Evolutionary conservation across 306 rosid species (phyloP), one percentile per base, ranked within the genome.

Genomic region (Morella rubra): DNA sequence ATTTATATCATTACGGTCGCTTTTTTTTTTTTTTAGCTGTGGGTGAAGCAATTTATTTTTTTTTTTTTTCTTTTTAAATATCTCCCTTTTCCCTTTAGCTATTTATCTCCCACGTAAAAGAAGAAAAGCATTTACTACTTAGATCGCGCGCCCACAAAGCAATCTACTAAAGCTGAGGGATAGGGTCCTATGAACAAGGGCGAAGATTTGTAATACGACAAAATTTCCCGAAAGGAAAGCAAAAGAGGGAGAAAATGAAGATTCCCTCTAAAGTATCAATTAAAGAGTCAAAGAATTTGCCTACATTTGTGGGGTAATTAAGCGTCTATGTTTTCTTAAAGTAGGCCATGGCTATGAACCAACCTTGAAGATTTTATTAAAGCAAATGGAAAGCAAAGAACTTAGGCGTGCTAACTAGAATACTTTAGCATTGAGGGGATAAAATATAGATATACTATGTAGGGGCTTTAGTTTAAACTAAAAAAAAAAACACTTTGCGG

Each of bases 181-280:
- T 27, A 44, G 37, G 32, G 32, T 1, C 32, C 32, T 27, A 1
- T 27, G 22, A 19, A 66, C 46, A 37, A 44, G 47, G 18, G 37
- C 51, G 42, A 41, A 49, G 75, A 58, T 8, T 27, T 65, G 45
- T 69, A 65, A 54, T 37, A 27, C 45, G 64, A 74, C 71, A 19
- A 46, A 27, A 4, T 27, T 27, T 27, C 32, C 8, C 5, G 7
- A 5, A 41, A 56, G 68, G n/a, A 67, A 79, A 73, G 51, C 62
- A 22, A 50, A 50, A 45, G 45, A 62, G 62, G 37, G 71, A 44
- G 1, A 27, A 1, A 4, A 72, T 44, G 16, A 49, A 74, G 61
- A 69, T 74, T 59, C 72, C 53, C 44, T 3, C 32, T 20, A 52
- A 27, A 22, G 19, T n/a, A 50, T 16, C 14, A 32, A 32, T 32